These are phyloP conservation scores for Aspergillus viridinutans DNA, from an alignment of 2,329 filamentous ascomycete species.

Conservation along the genomic window DNA sequence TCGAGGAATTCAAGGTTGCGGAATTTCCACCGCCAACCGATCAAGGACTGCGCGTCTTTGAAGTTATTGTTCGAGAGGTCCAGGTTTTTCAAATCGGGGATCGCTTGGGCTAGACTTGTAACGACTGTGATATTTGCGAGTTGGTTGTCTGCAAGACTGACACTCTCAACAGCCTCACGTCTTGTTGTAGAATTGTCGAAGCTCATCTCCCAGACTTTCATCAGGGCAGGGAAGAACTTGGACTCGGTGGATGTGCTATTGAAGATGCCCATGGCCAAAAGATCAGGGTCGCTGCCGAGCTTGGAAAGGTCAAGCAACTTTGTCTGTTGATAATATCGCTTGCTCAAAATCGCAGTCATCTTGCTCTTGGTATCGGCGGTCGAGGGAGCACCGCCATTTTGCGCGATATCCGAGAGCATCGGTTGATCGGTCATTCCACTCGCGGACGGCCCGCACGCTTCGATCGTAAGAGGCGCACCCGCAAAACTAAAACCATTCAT, in stretches of 20 bases:
- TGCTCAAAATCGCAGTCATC: conserved; percentile 66
- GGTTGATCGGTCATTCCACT: conserved; percentile 19
- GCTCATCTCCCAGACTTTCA: conserved; percentile 75
- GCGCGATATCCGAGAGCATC: conserved; percentile 22
- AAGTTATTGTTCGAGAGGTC: conserved; percentile 85
- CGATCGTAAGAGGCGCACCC: conserved; percentile 54
- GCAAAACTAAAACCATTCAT: conserved; percentile 68
- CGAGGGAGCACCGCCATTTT: conserved; percentile 39
- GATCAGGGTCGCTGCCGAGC: conserved; percentile 66
- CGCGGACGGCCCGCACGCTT: conserved; percentile 42
- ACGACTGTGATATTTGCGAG: conserved; percentile 69
- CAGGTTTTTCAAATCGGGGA: conserved; percentile 82
- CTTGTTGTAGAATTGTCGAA: conserved; percentile 71
- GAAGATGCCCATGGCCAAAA: conserved; percentile 73
- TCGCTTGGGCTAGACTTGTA: conserved; percentile 69
- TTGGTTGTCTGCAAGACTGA: conserved; percentile 76
- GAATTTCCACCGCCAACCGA: conserved; percentile 76
- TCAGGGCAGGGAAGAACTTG: conserved; percentile 89
- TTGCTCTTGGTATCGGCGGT: conserved; percentile 61
- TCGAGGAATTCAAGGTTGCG: conserved; percentile 75
- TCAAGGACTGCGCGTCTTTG: conserved; percentile 61
- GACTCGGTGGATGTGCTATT: conserved; percentile 64
- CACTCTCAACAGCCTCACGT: conserved; percentile 72
- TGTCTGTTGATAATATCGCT: conserved; percentile 65
- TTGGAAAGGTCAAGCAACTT: conserved; percentile 83